Percentiles rank a stretch among this genome's conserved stretches.
These are phyloP conservation scores for Leccinum subgranulosum DNA, from an alignment of 768 basidiomycete genomes.

Conservation along the genomic window DNA sequence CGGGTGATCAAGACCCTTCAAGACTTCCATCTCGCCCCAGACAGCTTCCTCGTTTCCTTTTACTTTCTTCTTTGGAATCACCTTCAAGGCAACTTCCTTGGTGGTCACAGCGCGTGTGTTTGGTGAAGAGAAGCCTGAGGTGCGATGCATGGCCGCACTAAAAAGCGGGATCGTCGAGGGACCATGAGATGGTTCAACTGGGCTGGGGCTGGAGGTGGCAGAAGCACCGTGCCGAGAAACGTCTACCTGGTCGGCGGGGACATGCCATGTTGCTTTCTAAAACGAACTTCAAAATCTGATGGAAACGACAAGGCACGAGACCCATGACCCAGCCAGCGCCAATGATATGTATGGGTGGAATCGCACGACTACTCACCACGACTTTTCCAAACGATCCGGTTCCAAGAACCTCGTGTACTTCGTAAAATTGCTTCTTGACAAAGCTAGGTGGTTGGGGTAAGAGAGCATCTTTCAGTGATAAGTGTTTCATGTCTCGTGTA, in stretches of 20 bases:
- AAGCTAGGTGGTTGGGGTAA: slow-evolving; percentile 85
- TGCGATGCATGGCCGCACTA: slow-evolving; percentile 22
- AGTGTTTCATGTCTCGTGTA: slow-evolving; percentile 27
- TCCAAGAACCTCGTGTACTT: slow-evolving; percentile 70
- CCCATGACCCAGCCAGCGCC: slow-evolving; percentile 2
- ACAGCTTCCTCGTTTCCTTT: slow-evolving; percentile 87
- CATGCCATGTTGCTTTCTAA: slow-evolving; percentile 75
- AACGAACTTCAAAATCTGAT: not conserved
- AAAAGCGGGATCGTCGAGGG: slow-evolving; percentile 30
- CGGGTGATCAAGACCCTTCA: slow-evolving; percentile 85
- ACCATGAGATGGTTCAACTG: slow-evolving; percentile 14
- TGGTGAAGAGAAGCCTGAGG: slow-evolving; percentile 24
- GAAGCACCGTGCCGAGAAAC: slow-evolving; percentile 59
- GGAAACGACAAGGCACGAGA: slow-evolving; percentile 1
- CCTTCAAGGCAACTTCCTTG: slow-evolving; percentile 82
- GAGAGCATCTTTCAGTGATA: slow-evolving; percentile 52
- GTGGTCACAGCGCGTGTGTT: slow-evolving; percentile 34
- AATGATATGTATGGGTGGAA: not conserved
- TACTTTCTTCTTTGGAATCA: slow-evolving; percentile 94
- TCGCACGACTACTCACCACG: slow-evolving; percentile 51
- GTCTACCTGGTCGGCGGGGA: slow-evolving; percentile 56
- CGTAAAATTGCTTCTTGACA: slow-evolving; percentile 80
- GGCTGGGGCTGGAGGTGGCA: slow-evolving; percentile 31
- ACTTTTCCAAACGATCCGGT: slow-evolving; percentile 91
- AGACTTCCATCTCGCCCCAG: slow-evolving; percentile 91